Base-by-base conservation (phyloP, 371 early-diverging fungal species). In the Rhizopus delemar region DNA sequence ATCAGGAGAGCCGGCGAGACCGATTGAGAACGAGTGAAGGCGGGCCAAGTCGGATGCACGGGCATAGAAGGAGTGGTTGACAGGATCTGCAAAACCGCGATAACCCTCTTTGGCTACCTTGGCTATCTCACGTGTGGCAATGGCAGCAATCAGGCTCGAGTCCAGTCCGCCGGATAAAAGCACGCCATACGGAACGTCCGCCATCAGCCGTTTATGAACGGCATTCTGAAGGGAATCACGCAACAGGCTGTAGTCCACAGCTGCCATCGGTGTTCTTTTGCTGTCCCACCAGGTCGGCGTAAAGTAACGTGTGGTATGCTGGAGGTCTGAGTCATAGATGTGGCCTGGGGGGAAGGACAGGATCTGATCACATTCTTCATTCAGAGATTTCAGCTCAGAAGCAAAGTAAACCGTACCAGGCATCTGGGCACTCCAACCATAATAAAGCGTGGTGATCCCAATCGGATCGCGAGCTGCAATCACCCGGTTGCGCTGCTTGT, bases 161-260 rank as follows among this genome's bases (percentile, higher is more conserved):
- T 97, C 98, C 63, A 97, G 80, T 41, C 98, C 98, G 60, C 98
- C 98, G 50, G 86, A 86, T 41, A 97, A 83, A 61, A 97, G 80
- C 41, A 97, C 98, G 68, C 98, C 98, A 73, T 91, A 96, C 13
- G 96, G 98, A 9, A 96, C 98, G 65, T 97, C 97, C 60, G 90
- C 85, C 98, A 97, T 96, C 65, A 96, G 78, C 56, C 96, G 82
- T 84, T 96, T 96, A 73, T 92, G 90, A 41, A 96, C 96, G 49
- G 94, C 86, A 48, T 78, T 82, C 59, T 91, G 91, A 51, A 97
- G 78, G 31, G 92, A 66, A 58, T 87, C 86, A 28, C 96, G 86
- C 60, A 97, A 75, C 36, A 80, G 56, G 49, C 71, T 83, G 68
- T 91, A 91, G 51, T 85, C 84, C 32, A 82, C 74, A 4, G 83